Evolutionary conservation across 371 early-diverging fungal genomes (phyloP), one percentile per base, ranked within the genome.

Genomic region (Lichtheimia ramosa): DNA sequence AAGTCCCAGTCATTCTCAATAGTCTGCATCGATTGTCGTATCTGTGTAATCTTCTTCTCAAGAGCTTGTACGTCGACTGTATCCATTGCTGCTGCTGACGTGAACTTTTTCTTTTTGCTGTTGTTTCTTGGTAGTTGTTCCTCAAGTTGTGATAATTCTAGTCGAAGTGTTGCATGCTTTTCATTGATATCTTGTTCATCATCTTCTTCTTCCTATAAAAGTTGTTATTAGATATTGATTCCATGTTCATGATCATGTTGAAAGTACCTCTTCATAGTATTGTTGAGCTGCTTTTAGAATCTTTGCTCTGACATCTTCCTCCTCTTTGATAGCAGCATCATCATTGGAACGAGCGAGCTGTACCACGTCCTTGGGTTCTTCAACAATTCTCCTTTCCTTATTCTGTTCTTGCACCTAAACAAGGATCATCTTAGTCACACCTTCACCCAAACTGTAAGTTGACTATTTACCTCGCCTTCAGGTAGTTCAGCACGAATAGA

Each of bases 1-100:
- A 73, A 84, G 15, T 77, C 77, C 71, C 80, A 78, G 54, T 81
- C 80, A 16, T 67, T 64, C 51, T 84, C 85, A 16, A 82, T 55
- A 21, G 74, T 74, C 13, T 63, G 65, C 43, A 84, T 34, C 2
- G 58, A 64, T 25, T 76, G 69, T 16, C 88, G 81, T n/a, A 86
- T 20, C 8, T 73, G 65, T 3, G 71, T 71, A 14, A 84, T 71
- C 5, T 71, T 71, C 15, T 76, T 70, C 18, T 72, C 72, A 14
- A 83, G 50, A n/a, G 54, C 27, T 23, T 48, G 49, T 1, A 61
- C 14, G 42, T 73, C 66, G 23, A 46, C 56, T 1, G 21, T 49
- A 7, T 63, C 20, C 10, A 62, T 20, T 16, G 13, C n/a, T 3
- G 54, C 8, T 3, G 54, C 51, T n/a, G 63, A 62, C 3, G 65